Base-by-base conservation (phyloP, 2,329 filamentous ascomycete species). In the Fusarium humuli region DNA sequence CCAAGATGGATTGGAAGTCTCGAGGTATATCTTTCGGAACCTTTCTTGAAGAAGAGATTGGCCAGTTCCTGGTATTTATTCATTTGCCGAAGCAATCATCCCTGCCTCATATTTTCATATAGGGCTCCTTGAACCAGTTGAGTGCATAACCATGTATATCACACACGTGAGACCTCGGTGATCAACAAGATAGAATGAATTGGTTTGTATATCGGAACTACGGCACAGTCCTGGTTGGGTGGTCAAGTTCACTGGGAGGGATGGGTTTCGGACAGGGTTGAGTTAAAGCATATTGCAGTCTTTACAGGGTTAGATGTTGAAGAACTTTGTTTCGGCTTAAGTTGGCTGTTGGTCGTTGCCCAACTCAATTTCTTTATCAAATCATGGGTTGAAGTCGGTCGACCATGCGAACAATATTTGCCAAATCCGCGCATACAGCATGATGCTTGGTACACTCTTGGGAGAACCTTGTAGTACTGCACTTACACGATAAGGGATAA, bases 111-210 rank as follows among this genome's bases (percentile, higher is more conserved):
- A 16, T 16, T 11, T 4, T 8, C 49, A 5, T 18, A 9, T 16
- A 18, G 29, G 16, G 13, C 37, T 27, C 30, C 22, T 23, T 40
- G 29, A 20, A 40, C 8, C 10, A 11, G 23, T 11, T 13, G 27
- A 12, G 13, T 44, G 20, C 16, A 22, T 22, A 14, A n/a, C 20
- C n/a, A 29, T 11, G 32, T n/a, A 22, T n/a, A 41, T 29, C 9
- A 27, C 34, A 22, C 61, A 65, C 52, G 62, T 65, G 62, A 60
- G 40, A 42, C 61, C 61, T 60, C 61, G 62, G 62, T n/a, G 44
- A 41, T 25, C 32, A 25, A 29, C 46, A 14, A 52, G 23, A 50
- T 41, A 22, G 52, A 45, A 45, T 23, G 13, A 10, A 37, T 44
- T 30, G 32, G 44, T 44, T 41, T 40, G 60, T 32, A 40, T 25